Evolutionary conservation across 192 early-diverging fungal species (phyloP).

Genomic region (Funneliformis mosseae): DNA sequence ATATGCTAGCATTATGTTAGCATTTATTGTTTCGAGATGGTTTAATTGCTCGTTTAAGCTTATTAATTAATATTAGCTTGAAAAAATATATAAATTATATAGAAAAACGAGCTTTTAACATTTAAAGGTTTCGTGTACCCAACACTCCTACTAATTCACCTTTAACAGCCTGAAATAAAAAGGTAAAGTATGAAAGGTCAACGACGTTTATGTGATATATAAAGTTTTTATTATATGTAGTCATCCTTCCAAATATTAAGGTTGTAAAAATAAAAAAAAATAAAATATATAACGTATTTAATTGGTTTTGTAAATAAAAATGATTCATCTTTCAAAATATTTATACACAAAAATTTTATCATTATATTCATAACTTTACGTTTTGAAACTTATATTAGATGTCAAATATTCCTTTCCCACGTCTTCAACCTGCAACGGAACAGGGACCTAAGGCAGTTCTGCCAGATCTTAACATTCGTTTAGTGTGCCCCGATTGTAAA

Average conservation of each 20-base stretch:
- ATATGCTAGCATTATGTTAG: neutral
- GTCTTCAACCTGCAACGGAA: constrained; percentile 18
- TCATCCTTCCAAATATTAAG: neutral
- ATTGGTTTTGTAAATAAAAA: too few relatives aligned
- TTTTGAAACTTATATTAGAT: constrained; percentile 4
- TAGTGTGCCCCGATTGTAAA: constrained; percentile 78
- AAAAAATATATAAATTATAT: neutral
- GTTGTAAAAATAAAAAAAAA: neutral
- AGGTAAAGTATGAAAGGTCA: neutral
- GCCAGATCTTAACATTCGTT: constrained; percentile 29
- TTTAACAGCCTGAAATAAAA: neutral
- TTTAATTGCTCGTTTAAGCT: neutral
- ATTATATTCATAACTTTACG: neutral
- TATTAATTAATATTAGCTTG: neutral
- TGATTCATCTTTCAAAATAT: neutral
- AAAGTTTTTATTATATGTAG: too few relatives aligned
- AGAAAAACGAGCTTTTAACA: neutral
- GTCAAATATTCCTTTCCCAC: constrained; percentile 34
- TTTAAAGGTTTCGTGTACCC: neutral
- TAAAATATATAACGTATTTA: neutral
- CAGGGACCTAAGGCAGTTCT: constrained; percentile 19
- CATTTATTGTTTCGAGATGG: too few relatives aligned
- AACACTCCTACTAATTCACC: neutral
- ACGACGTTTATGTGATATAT: too few relatives aligned
- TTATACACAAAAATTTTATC: neutral